Evolutionary conservation across 2,329 filamentous ascomycete genomes (phyloP).

Genomic region (Trichoderma sp.): DNA sequence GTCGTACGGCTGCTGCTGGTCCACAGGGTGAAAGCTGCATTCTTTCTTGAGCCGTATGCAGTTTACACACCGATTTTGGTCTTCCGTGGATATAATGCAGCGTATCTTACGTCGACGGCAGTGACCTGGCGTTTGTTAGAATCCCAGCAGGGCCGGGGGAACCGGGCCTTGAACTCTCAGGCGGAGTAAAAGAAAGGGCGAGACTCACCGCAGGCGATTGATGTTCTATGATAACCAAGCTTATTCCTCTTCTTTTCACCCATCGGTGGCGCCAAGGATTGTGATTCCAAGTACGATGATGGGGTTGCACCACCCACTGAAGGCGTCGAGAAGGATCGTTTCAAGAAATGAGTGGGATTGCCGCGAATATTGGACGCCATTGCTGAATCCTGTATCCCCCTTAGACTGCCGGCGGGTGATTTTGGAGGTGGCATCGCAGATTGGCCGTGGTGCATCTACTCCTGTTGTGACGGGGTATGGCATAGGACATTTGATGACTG

Average conservation of each 20-base stretch:
- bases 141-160: neutral
- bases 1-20: constrained; percentile 62
- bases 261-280: constrained; percentile 32
- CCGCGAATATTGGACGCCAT: constrained; percentile 37
- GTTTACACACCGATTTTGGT: constrained; percentile 81
- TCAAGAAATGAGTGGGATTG: constrained; percentile 38
- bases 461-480: constrained; percentile 39
- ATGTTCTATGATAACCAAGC: constrained; percentile 90
- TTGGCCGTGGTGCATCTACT: constrained; percentile 40
- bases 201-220: constrained; percentile 88
- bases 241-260: constrained; percentile 72
- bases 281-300: constrained; percentile 11
- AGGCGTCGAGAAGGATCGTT: constrained; percentile 49
- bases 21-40: constrained; percentile 87
- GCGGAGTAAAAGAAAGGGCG: neutral
- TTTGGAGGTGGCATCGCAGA: constrained; percentile 34
- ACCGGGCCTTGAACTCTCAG: neutral
- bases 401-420: constrained; percentile 29
- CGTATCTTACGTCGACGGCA: constrained; percentile 92
- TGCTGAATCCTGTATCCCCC: constrained; percentile 33
- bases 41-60: constrained; percentile 94
- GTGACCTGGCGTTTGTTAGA: constrained; percentile 58
- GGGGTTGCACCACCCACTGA: constrained; percentile 16
- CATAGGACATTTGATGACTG: constrained; percentile 45
- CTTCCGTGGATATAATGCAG: constrained; percentile 74